Evolutionary conservation across 176 grass and related monocot genomes (phyloP).

Genomic region (Oryza nivara): DNA sequence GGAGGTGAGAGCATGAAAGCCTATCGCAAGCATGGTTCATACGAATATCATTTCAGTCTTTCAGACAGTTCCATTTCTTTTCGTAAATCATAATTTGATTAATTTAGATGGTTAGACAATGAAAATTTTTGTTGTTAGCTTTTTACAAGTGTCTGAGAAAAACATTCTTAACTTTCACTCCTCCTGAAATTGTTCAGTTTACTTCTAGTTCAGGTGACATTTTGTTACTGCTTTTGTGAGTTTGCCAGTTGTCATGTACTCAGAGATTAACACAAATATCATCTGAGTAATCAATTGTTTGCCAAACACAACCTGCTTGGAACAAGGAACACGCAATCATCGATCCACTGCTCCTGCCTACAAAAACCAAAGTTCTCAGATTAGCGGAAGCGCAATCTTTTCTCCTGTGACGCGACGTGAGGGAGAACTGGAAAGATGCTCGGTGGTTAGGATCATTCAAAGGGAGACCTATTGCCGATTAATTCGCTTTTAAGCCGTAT

Average conservation of each 20-base stretch:
- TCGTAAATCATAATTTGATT: neutral
- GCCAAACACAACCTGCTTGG: neutral
- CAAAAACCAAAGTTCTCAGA: neutral
- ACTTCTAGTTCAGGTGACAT: neutral
- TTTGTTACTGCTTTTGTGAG: neutral
- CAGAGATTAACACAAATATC: neutral
- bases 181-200: neutral
- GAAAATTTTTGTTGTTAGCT: too few relatives aligned
- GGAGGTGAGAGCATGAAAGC: neutral
- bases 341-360: neutral
- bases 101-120: neutral
- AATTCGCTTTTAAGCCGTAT: slow-evolving; percentile 82
- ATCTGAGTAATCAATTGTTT: neutral
- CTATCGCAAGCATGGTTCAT: neutral
- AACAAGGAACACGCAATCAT: neutral
- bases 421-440: slow-evolving; percentile 10
- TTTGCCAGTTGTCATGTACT: neutral
- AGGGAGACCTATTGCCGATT: slow-evolving; percentile 67
- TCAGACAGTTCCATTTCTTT: neutral
- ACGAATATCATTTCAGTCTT: neutral
- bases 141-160: too few relatives aligned
- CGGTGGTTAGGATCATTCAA: slow-evolving; percentile 82
- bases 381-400: neutral
- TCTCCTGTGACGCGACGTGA: slow-evolving; percentile 10
- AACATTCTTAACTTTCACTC: neutral